Conservation (phyloP, 495 filamentous ascomycete genomes). For the Immersiella caudata region DNA sequence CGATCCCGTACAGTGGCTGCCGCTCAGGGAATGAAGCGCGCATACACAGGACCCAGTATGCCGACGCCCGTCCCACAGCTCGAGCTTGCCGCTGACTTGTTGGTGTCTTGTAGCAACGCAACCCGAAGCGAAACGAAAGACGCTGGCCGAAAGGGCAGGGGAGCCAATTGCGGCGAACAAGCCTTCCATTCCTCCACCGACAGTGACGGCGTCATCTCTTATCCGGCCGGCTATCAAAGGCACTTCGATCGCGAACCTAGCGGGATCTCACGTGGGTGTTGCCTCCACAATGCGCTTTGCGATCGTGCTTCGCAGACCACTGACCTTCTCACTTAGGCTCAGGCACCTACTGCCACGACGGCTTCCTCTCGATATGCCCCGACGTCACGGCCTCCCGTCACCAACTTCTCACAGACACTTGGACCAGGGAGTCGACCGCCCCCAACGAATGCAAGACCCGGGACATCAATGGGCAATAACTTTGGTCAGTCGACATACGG, state of each 20-base stretch:
- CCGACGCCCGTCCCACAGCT: neutral
- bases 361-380: constrained; percentile 22
- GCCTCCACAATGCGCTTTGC: neutral
- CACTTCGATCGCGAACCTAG: constrained; percentile 29
- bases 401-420: constrained; percentile 58
- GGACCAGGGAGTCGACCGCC: constrained; percentile 56
- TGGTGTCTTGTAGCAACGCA: constrained; percentile 41
- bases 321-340: constrained; percentile 6
- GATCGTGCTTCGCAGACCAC: neutral
- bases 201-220: neutral
- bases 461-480: constrained; percentile 49
- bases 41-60: constrained; percentile 39
- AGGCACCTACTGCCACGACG: constrained; percentile 10
- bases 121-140: constrained; percentile 61
- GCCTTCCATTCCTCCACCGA: constrained; percentile 24
- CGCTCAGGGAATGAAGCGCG: constrained; percentile 42
- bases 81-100: constrained; percentile 1
- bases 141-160: constrained; percentile 58
- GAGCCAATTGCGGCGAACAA: constrained; percentile 43
- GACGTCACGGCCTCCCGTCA: constrained; percentile 40
- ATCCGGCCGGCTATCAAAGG: constrained; percentile 22
- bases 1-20: constrained; percentile 60
- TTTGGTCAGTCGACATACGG: constrained; percentile 39
- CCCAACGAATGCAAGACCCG: constrained; percentile 43
- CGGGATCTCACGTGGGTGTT: constrained; percentile 14